Conservation (phyloP, 441 rosid genomes). For the Erysimum pusillum region DNA sequence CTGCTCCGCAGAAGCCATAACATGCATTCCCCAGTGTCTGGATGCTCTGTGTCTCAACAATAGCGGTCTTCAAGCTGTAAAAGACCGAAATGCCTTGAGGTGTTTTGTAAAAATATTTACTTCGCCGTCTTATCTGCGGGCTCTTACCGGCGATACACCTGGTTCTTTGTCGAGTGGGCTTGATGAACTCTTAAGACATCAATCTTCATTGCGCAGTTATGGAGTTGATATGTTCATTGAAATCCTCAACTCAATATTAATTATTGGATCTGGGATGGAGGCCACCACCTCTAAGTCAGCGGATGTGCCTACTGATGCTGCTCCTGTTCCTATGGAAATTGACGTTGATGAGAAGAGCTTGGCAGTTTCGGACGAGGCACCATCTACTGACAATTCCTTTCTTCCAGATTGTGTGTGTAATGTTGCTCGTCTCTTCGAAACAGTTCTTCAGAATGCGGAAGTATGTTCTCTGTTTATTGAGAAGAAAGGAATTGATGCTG, state of each 20-base stretch:
- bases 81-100: constrained; percentile 84
- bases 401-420: constrained; percentile 90
- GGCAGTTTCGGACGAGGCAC: constrained; percentile 62
- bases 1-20: constrained; percentile 95
- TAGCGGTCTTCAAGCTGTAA: constrained; percentile 92
- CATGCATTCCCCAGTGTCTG: constrained; percentile 97
- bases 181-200: constrained; percentile 97
- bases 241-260: constrained; percentile 69
- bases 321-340: constrained; percentile 94
- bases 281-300: constrained; percentile 56
- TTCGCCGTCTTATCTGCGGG: constrained; percentile 77
- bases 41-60: constrained; percentile 95
- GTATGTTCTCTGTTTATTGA: constrained; percentile 94
- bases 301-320: constrained; percentile 55
- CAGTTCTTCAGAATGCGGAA: constrained; percentile 97
- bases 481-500: constrained; percentile 92
- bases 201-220: constrained; percentile 82
- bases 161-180: constrained; percentile 90
- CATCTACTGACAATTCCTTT: constrained; percentile 71
- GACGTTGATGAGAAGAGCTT: constrained; percentile 75
- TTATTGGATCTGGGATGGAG: constrained; percentile 78
- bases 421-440: constrained; percentile 91
- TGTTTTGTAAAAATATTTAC: constrained; percentile 96
- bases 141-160: constrained; percentile 84
- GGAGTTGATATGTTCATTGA: constrained; percentile 97